phyloP scores from a whole-genome alignment of 768 basidiomycete genomes.

The Boletellus ananas region DNA sequence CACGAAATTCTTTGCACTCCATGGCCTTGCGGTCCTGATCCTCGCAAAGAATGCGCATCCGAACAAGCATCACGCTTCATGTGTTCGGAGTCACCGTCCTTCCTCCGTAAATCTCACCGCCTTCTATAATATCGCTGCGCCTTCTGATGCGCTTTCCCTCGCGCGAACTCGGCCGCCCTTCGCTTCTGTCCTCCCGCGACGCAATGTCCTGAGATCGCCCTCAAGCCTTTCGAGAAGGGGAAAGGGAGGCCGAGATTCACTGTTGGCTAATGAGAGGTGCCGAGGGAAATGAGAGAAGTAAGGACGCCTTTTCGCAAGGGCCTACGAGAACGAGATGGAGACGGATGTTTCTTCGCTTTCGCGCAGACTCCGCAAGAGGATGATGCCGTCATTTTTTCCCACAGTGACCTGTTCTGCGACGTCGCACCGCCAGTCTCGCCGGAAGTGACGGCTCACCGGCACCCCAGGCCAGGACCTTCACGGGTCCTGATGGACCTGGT shows the following conservation, averaged over 20 bases:
- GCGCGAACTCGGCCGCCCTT: too few relatives aligned
- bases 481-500: too few relatives aligned
- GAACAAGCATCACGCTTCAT: too few relatives aligned
- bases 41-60: too few relatives aligned
- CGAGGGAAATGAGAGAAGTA: slow-evolving; percentile 1
- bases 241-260: slow-evolving; percentile 7
- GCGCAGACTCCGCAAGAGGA: slow-evolving; percentile 5
- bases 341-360: background rate
- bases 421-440: background rate
- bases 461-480: too few relatives aligned
- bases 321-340: slow-evolving; percentile 20
- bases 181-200: too few relatives aligned
- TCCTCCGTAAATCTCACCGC: too few relatives aligned
- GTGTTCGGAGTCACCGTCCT: too few relatives aligned
- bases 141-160: too few relatives aligned
- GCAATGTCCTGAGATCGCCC: slow-evolving; percentile 6
- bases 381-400: slow-evolving; percentile 11
- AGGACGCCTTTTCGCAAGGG: slow-evolving; percentile 3
- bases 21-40: too few relatives aligned
- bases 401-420: background rate
- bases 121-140: too few relatives aligned
- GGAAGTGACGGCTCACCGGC: slow-evolving; percentile 5
- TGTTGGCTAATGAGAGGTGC: slow-evolving; percentile 10
- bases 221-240: slow-evolving; percentile 24
- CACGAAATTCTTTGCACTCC: too few relatives aligned